Evolutionary conservation across 345 rosid genomes (phyloP), one percentile per base, ranked within the genome.

Genomic region (Brassica nigra): DNA sequence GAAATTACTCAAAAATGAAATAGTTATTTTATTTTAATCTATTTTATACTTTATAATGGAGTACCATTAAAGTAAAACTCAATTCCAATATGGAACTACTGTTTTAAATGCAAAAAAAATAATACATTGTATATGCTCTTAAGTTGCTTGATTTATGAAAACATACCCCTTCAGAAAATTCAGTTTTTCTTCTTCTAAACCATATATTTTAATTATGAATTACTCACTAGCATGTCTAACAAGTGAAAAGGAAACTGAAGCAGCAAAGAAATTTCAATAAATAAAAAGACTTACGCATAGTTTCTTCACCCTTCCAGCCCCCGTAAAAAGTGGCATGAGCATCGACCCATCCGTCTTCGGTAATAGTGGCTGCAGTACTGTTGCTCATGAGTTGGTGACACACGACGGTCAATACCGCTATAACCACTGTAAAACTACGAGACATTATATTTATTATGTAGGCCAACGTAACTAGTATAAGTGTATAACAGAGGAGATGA

Each of bases 321-420:
- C 76, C 76, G 23, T 78, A 70, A 62, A 78, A 78, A 14, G 81
- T 78, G 37, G 81, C 81, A 16, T 16, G 81, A 23, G 81, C 76
- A 23, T 78, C 55, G 14, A 23, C 14, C 75, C 76, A 70, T 6
- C 47, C 18, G 23, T 31, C 1, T 52, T 49, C 31, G 31, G 3
- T 18, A 34, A 1, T 42, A 29, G 1, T 73, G 30, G 52, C 14
- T 37, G 15, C 3, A 18, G 18, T 18, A 36, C 6, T 29, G 29
- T 16, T 52, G 34, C 15, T 65, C 59, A 58, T 67, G 59, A 57
- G 61, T 7, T 6, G 59, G 42, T 58, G 67, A 20, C 20, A 29
- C 73, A 15, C 5, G 31, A 28, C n/a, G 29, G 44, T 42, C 58
- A 70, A 31, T 33, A 62, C 49, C 16, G 23, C 57, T 47, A 62